phyloP scores from a whole-genome alignment of 208 protist species.

The Entamoeba dispar region DNA sequence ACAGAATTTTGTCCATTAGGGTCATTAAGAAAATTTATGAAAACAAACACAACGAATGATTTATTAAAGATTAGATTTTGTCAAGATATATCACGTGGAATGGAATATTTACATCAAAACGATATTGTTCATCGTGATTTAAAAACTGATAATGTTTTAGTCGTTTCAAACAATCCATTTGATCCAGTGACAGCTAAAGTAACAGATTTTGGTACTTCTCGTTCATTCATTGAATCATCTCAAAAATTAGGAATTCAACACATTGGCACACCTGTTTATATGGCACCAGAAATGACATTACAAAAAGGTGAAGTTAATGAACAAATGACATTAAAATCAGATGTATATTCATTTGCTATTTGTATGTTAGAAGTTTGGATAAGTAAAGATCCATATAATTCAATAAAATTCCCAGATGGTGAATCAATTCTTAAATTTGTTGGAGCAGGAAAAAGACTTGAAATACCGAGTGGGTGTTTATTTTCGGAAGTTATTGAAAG shows the following conservation, averaged over 20 bases:
- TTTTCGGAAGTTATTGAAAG: neutral
- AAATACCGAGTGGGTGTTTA: neutral
- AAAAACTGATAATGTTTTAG: neutral
- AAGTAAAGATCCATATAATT: neutral
- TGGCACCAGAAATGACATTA: neutral
- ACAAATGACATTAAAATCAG: neutral
- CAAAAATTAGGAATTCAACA: neutral
- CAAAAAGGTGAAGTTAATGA: neutral
- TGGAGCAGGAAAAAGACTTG: neutral
- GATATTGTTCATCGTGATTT: neutral
- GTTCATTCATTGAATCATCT: neutral
- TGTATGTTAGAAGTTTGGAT: neutral
- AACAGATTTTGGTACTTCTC: neutral
- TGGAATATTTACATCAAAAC: neutral
- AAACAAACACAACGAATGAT: neutral
- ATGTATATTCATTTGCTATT: neutral
- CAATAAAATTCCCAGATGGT: neutral
- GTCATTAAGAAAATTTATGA: neutral
- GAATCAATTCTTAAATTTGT: neutral
- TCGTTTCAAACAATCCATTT: neutral
- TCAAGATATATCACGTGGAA: neutral
- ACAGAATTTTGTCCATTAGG: too few relatives aligned
- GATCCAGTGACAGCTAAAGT: neutral
- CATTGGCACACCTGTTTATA: neutral
- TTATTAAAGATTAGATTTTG: neutral